phyloP scores from a whole-genome alignment of 2,329 filamentous ascomycete species.

The Emmonsia crescens region DNA sequence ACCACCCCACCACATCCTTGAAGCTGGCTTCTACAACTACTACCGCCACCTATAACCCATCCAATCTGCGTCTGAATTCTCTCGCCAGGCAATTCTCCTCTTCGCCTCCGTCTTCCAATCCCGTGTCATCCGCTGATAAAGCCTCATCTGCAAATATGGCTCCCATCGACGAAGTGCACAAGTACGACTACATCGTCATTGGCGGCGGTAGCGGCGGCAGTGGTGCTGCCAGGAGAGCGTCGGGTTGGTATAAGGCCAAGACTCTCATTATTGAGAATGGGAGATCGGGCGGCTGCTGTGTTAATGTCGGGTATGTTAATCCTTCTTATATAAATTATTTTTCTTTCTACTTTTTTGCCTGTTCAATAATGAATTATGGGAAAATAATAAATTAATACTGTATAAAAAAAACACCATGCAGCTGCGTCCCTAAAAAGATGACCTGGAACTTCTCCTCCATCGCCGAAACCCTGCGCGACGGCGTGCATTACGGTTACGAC shows the following conservation, averaged over 20 bases:
- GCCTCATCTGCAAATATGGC: constrained; percentile 27
- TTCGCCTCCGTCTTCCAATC: constrained; percentile 11
- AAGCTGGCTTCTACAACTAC: background rate
- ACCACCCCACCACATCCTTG: background rate
- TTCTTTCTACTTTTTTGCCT: background rate
- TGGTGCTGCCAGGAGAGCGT: constrained; percentile 39
- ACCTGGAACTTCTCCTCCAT: constrained; percentile 43
- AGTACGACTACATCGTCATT: constrained; percentile 47
- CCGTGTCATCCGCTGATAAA: background rate
- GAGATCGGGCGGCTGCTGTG: constrained; percentile 39
- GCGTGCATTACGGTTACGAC: constrained; percentile 39
- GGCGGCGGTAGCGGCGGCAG: constrained; percentile 45
- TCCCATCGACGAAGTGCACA: constrained; percentile 29
- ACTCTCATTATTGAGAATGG: constrained; percentile 42
- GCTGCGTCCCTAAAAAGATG: constrained; percentile 45
- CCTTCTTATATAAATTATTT: background rate
- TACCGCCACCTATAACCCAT: constrained; percentile 4
- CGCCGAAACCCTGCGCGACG: constrained; percentile 37
- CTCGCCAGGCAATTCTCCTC: constrained; percentile 34
- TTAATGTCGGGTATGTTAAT: constrained; percentile 42
- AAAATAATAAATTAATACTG: background rate
- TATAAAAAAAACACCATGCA: constrained; percentile 13
- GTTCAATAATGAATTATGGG: background rate
- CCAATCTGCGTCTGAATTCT: constrained; percentile 26
- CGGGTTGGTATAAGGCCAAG: constrained; percentile 43